phyloP scores from a whole-genome alignment of 176 grass and related monocot species.

The Oryza meridionalis region DNA sequence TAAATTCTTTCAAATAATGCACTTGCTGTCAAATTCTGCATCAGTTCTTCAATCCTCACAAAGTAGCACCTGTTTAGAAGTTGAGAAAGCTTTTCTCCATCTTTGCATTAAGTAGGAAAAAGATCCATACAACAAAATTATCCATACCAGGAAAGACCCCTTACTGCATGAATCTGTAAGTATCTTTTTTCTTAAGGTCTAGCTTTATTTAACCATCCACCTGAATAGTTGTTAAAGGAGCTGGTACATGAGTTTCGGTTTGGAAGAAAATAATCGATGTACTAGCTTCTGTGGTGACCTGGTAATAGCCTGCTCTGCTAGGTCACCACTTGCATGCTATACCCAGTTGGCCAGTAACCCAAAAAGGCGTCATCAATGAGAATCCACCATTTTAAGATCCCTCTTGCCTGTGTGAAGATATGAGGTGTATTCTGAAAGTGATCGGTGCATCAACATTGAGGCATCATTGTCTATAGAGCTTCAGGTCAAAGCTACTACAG shows the following conservation, averaged over 20 bases:
- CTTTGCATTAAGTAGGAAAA: not conserved
- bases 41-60: constrained; percentile 14
- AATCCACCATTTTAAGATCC: not conserved
- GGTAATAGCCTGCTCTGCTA: not conserved
- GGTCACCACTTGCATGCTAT: not conserved
- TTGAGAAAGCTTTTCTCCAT: not conserved
- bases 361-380: not conserved
- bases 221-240: not conserved
- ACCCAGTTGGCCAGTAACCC: not conserved
- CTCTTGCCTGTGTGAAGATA: not conserved
- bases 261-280: not conserved
- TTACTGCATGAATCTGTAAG: not conserved
- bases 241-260: not conserved
- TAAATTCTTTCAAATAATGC: not conserved
- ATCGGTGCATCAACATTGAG: not conserved
- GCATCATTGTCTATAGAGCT: not conserved
- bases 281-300: not conserved
- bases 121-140: not conserved
- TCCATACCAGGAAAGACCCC: not conserved
- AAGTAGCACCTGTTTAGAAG: not conserved
- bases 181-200: not conserved
- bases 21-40: not conserved
- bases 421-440: not conserved
- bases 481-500: not conserved
- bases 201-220: not conserved